A percentile compares a stretch with the other conserved stretches of the same genome.
phyloP scores from a whole-genome alignment of 768 basidiomycete species.

The Hirschioporus abietinus region DNA sequence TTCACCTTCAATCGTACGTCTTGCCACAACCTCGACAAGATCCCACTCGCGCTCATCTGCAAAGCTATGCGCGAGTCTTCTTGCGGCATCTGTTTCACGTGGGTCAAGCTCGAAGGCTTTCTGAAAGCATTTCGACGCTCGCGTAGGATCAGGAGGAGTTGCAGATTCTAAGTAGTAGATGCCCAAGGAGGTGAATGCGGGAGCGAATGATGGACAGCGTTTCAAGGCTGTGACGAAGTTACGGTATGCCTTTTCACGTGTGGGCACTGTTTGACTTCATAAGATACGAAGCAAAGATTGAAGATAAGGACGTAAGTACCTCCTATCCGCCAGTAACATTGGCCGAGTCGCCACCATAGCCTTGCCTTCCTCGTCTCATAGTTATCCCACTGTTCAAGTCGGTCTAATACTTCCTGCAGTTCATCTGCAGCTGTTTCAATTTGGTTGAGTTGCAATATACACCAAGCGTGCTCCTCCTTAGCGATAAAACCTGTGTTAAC shows the following conservation, averaged over 20 bases:
- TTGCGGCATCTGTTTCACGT: constrained; percentile 80
- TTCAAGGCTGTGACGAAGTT: constrained; percentile 79
- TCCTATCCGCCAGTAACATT: constrained; percentile 64
- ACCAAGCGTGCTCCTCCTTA: constrained; percentile 85
- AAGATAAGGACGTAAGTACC: constrained; percentile 40
- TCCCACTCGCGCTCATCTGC: constrained; percentile 95
- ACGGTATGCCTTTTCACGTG: constrained; percentile 64
- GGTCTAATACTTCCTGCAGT: constrained; percentile 43
- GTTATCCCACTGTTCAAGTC: constrained; percentile 40
- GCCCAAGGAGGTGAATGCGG: constrained; percentile 92
- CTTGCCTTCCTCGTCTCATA: constrained; percentile 61
- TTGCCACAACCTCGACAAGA: constrained; percentile 89
- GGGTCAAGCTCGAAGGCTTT: constrained; percentile 97
- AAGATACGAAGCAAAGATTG: background rate
- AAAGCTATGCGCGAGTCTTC: constrained; percentile 79
- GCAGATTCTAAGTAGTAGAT: constrained; percentile 75
- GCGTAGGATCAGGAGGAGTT: constrained; percentile 69
- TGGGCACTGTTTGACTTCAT: constrained; percentile 31
- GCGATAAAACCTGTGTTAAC: constrained; percentile 52
- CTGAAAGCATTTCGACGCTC: constrained; percentile 94
- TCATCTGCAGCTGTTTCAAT: constrained; percentile 40
- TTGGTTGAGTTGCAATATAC: constrained; percentile 50
- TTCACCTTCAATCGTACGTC: constrained; percentile 89
- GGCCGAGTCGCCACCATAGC: constrained; percentile 82
- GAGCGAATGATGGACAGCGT: constrained; percentile 68